Conservation (phyloP, 495 filamentous ascomycete species). For the Talaromyces trachyspermus region DNA sequence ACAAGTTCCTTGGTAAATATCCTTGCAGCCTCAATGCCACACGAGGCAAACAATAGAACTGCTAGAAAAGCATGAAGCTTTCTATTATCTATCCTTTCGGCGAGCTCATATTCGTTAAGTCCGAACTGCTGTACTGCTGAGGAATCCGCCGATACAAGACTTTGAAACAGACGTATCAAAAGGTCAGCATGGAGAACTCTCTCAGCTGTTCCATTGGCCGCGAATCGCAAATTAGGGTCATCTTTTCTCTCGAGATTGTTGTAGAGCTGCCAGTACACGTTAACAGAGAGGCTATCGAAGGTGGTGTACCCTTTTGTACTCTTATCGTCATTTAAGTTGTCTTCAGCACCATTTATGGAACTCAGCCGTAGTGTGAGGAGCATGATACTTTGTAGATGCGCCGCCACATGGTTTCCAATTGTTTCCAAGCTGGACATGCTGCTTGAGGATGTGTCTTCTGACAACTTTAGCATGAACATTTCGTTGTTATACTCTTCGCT, state of each 20-base stretch:
- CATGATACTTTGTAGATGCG: slow-evolving; percentile 3
- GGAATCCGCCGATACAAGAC: slow-evolving; percentile 5
- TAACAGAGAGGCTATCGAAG: slow-evolving; percentile 1
- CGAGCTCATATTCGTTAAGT: slow-evolving; percentile 10
- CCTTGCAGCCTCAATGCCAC: slow-evolving; percentile 21
- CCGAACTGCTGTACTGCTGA: slow-evolving; percentile 1
- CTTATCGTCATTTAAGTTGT: not conserved
- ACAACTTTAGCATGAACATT: not conserved
- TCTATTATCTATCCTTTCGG: slow-evolving; percentile 15
- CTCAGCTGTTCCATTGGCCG: slow-evolving; percentile 17
- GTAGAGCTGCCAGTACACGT: slow-evolving; percentile 2
- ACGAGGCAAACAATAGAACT: slow-evolving; percentile 21
- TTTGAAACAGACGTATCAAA: slow-evolving; percentile 18
- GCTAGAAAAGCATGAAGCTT: slow-evolving; percentile 23
- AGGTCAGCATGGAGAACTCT: slow-evolving; percentile 16
- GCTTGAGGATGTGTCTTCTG: not conserved
- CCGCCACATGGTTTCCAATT: slow-evolving; percentile 1
- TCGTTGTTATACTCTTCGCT: slow-evolving; percentile 20
- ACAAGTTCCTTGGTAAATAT: slow-evolving; percentile 20
- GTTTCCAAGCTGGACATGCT: not conserved
- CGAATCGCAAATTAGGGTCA: slow-evolving; percentile 18
- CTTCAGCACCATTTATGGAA: not conserved
- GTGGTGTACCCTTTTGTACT: no score
- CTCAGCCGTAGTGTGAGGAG: not conserved
- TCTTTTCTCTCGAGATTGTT: slow-evolving; percentile 15